Evolutionary conservation across 495 filamentous ascomycete species (phyloP).

Genomic region (Alectoria sarmentosa): DNA sequence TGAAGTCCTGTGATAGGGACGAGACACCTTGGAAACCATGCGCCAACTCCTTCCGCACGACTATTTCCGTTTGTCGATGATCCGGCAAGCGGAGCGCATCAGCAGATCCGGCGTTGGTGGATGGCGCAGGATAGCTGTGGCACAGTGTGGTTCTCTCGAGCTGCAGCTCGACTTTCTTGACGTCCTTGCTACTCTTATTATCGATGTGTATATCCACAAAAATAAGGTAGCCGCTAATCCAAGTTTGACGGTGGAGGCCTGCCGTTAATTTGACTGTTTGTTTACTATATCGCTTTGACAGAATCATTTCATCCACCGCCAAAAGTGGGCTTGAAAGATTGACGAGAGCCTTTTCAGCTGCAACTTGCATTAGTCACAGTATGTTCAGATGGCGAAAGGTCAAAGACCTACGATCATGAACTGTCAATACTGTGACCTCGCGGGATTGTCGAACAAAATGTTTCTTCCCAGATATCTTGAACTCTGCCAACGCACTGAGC

Average conservation of each 20-base stretch:
- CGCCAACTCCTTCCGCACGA: conserved; percentile 35
- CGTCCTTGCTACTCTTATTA: conserved; percentile 40
- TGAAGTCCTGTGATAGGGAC: conserved; percentile 39
- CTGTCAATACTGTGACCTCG: conserved; percentile 29
- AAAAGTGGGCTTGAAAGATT: conserved; percentile 44
- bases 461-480: conserved; percentile 35
- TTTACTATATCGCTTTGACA: conserved; percentile 30
- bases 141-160: conserved; percentile 29
- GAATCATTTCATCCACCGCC: conserved; percentile 40
- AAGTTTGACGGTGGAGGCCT: conserved; percentile 49
- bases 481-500: conserved; percentile 35
- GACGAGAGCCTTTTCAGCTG: conserved; percentile 46
- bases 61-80: conserved; percentile 40
- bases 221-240: conserved; percentile 49
- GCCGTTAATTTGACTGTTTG: conserved; percentile 45
- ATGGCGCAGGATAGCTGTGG: conserved; percentile 37
- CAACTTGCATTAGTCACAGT: conserved; percentile 13
- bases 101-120: conserved; percentile 40
- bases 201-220: conserved; percentile 48
- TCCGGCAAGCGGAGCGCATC: conserved; percentile 45
- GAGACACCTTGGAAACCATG: conserved; percentile 40
- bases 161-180: conserved; percentile 45
- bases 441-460: conserved; percentile 33
- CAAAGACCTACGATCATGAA: conserved; percentile 29
- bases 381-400: background rate